Evolutionary conservation across 106 monocot genomes (phyloP).

Genomic region (Triglochin maritima): DNA sequence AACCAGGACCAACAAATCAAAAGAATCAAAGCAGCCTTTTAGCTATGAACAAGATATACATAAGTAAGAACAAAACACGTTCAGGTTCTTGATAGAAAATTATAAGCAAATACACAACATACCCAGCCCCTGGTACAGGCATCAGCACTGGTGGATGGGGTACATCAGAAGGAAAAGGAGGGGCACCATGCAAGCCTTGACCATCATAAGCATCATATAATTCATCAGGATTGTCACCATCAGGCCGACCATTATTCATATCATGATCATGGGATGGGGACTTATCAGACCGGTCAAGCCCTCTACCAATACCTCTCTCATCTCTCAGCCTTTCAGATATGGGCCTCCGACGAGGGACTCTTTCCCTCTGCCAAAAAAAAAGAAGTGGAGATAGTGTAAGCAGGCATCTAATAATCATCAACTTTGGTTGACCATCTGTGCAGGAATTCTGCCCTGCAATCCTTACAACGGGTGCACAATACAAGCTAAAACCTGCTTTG

Average conservation of each 20-base stretch:
- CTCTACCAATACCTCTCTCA: slow-evolving; percentile 59
- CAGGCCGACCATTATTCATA: neutral
- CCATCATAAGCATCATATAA: slow-evolving; percentile 59
- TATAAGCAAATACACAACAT: slow-evolving; percentile 9
- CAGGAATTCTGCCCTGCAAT: too few relatives aligned
- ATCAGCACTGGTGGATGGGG: slow-evolving; percentile 81
- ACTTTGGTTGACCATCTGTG: too few relatives aligned
- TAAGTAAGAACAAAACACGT: neutral
- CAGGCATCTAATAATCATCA: too few relatives aligned
- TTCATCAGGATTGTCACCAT: slow-evolving; percentile 35
- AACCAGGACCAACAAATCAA: neutral
- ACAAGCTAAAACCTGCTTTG: too few relatives aligned
- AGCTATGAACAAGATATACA: too few relatives aligned
- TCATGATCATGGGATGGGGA: slow-evolving; percentile 48
- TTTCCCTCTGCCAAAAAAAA: slow-evolving; percentile 40
- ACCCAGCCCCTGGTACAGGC: slow-evolving; percentile 99
- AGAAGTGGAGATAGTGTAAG: neutral
- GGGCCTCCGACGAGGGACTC: slow-evolving; percentile 33
- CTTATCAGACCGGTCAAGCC: slow-evolving; percentile 39
- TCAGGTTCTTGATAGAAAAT: neutral
- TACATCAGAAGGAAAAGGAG: slow-evolving; percentile 58
- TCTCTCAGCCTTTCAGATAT: slow-evolving; percentile 58
- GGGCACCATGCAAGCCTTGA: slow-evolving; percentile 46
- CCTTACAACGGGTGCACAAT: too few relatives aligned
- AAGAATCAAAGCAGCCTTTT: neutral